Percentiles rank a stretch among this genome's conserved stretches.
Evolutionary conservation across 2,329 filamentous ascomycete genomes (phyloP).

Genomic region (Mariannaea sp.): DNA sequence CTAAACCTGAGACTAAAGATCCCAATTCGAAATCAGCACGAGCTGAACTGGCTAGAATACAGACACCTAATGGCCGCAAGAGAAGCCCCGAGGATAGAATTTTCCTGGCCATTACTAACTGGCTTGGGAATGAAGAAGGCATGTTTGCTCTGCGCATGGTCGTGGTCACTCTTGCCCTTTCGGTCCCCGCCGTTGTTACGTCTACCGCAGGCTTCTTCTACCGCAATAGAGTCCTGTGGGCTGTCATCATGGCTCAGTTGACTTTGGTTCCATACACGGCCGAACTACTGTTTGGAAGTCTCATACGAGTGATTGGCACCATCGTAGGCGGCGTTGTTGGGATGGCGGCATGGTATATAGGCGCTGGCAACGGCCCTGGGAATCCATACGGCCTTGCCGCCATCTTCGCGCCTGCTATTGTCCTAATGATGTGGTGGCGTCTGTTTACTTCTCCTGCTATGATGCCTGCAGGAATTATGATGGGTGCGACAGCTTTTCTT

Average conservation of each 20-base stretch:
- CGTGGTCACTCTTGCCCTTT: slow-evolving; percentile 6
- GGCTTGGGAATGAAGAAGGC: slow-evolving; percentile 11
- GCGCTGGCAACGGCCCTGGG: slow-evolving; percentile 14
- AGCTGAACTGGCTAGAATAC: slow-evolving; percentile 6
- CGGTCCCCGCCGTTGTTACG: slow-evolving; percentile 7
- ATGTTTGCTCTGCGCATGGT: slow-evolving; percentile 11
- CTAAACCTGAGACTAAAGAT: not conserved
- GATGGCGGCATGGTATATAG: slow-evolving; percentile 15
- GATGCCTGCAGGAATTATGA: slow-evolving; percentile 28
- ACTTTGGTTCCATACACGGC: slow-evolving; percentile 28
- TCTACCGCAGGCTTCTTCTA: slow-evolving; percentile 28
- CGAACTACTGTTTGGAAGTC: slow-evolving; percentile 22
- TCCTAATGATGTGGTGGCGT: slow-evolving; percentile 31
- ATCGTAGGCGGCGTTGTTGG: slow-evolving; percentile 12
- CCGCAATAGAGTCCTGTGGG: slow-evolving; percentile 28
- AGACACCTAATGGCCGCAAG: slow-evolving; percentile 13
- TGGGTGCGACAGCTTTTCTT: slow-evolving; percentile 28
- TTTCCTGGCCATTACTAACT: not conserved
- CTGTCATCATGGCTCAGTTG: slow-evolving; percentile 31
- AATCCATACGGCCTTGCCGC: slow-evolving; percentile 26
- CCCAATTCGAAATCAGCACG: slow-evolving; percentile 2
- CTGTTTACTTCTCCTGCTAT: slow-evolving; percentile 27
- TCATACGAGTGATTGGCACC: slow-evolving; percentile 15
- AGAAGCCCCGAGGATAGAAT: slow-evolving; percentile 2
- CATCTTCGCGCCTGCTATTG: slow-evolving; percentile 24